These are phyloP conservation scores for Populus hybrid DNA, from an alignment of 441 rosid genomes.

Conservation along the genomic window DNA sequence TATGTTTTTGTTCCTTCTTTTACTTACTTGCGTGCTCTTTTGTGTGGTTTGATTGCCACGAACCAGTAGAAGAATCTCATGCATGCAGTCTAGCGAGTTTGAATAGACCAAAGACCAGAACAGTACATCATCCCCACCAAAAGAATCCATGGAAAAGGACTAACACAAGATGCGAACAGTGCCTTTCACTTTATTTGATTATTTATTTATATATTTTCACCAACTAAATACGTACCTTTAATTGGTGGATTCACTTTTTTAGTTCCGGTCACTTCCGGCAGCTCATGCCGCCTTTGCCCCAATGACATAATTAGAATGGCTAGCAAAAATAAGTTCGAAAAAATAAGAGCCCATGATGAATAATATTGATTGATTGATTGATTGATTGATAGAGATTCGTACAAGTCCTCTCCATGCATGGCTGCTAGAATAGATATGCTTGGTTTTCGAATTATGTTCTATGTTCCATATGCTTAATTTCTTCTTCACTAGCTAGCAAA, in stretches of 20 bases:
- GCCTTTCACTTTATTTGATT: conserved; percentile 6
- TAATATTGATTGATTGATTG: neutral
- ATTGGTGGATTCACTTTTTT: conserved; percentile 37
- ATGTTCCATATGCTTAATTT: neutral
- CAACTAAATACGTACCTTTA: conserved; percentile 25
- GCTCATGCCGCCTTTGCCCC: conserved; percentile 29
- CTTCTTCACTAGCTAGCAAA: neutral
- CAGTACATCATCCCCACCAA: conserved; percentile 4
- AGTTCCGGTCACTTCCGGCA: conserved; percentile 24
- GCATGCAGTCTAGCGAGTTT: conserved; percentile 26
- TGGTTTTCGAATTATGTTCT: neutral
- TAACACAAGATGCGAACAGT: conserved; percentile 36
- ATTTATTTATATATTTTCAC: neutral
- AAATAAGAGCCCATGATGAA: neutral
- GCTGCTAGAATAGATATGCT: neutral
- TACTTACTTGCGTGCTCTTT: conserved; percentile 3
- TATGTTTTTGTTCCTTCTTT: conserved; percentile 1
- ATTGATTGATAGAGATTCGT: conserved; percentile 16
- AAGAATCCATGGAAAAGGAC: conserved; percentile 41
- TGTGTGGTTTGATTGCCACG: conserved; percentile 27
- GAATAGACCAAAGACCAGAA: conserved; percentile 48
- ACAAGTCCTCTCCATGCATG: conserved; percentile 14
- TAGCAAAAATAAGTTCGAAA: no score
- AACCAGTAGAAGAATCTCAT: conserved; percentile 30
- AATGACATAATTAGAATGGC: neutral